These are phyloP conservation scores for Artemisia argyi DNA, from an alignment of 129 eudicot species.

Conservation along the genomic window DNA sequence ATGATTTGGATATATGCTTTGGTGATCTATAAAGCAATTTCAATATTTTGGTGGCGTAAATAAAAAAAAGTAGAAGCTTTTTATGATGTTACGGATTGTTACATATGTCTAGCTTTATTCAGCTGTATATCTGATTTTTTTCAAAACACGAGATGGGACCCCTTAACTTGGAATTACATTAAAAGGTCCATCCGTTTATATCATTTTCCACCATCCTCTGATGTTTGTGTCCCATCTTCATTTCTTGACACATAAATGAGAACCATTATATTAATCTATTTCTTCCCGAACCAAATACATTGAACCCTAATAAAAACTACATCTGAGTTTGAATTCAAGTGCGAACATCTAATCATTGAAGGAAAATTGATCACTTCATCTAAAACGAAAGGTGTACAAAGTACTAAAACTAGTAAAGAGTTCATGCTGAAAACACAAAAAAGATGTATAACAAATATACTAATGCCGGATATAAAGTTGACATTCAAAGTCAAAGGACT, in stretches of 20 bases:
- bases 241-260: not conserved
- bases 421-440: not conserved
- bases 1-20: too few relatives aligned
- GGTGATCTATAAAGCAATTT: too few relatives aligned
- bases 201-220: not conserved
- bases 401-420: not conserved
- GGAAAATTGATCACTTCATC: not conserved
- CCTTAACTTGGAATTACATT: too few relatives aligned
- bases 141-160: not conserved
- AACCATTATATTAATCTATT: not conserved
- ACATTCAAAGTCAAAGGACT: not conserved
- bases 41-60: too few relatives aligned
- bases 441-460: not conserved
- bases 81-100: too few relatives aligned
- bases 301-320: not conserved
- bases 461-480: constrained; percentile 12
- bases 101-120: too few relatives aligned
- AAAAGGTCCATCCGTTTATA: not conserved
- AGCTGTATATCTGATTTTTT: not conserved
- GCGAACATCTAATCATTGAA: not conserved
- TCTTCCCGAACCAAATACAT: too few relatives aligned
- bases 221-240: not conserved
- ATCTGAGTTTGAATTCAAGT: not conserved
- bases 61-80: too few relatives aligned
- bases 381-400: not conserved